Evolutionary conservation across 352 stramenopile genomes (phyloP), one percentile per base, ranked within the genome.

Genomic region (Phytophthora crassamura): DNA sequence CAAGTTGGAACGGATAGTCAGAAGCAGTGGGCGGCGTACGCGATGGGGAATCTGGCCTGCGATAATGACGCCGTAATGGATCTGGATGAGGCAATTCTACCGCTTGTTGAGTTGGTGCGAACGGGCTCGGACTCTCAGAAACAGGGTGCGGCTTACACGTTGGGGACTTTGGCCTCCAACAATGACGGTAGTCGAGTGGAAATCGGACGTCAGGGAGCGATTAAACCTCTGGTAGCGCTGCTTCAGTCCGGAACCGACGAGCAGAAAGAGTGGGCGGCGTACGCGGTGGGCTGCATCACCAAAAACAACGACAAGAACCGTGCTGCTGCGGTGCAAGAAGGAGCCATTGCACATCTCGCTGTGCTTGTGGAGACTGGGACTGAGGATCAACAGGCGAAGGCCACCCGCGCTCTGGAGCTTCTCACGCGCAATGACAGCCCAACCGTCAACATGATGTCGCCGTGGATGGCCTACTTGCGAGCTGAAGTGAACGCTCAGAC

Each of bases 401-500:
- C 55, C 28, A 25, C 30, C 14, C 22, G 8, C 48, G 36, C 52
- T 20, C 60, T 63, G n/a, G 18, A 46, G 11, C 33, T 42, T 15
- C 14, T 68, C 14, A 25, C 12, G 7, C 35, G 39, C n/a, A 36
- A 32, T 22, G 15, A n/a, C n/a, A n/a, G n/a, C n/a, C n/a, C n/a
- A n/a, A n/a, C 38, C 0, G 39, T 60, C 11, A 30, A 22, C 14
- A 25, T 8, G 7, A 32, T 47, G 15, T 25, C 33, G 11, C 54
- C 32, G 38, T 14, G 48, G 14, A 41, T 64, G 20, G 33, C 10
- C 1, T 53, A 47, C 35, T 38, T 62, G 1, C 32, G 33, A 47
- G 14, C 33, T 14, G 59, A 36, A 34, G 51, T 52, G 46, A 45
- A 33, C 30, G 34, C 41, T 32, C 59, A 60, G 9, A 66, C 52